Conservation (phyloP, 768 basidiomycete genomes). For the Termitomyces heimii region DNA sequence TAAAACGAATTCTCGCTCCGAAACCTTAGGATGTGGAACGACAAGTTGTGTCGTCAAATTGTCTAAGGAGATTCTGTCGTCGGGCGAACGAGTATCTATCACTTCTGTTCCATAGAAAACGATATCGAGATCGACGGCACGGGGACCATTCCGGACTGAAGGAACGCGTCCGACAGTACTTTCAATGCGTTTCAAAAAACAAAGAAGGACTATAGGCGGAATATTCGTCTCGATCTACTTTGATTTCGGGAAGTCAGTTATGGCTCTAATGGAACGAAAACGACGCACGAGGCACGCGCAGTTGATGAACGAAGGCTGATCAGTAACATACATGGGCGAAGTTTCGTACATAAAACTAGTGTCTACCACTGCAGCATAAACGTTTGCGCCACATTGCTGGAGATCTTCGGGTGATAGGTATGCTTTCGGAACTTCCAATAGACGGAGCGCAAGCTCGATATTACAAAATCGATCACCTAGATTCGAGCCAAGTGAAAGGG, state of each 20-base stretch:
- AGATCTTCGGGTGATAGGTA: conserved; percentile 17
- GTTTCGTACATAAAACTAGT: conserved; percentile 94
- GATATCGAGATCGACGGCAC: conserved; percentile 87
- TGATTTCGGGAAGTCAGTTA: not conserved
- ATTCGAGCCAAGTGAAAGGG: conserved; percentile 86
- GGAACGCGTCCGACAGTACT: conserved; percentile 68
- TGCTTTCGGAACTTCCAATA: conserved; percentile 50
- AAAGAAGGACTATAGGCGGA: conserved; percentile 49
- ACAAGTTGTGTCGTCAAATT: conserved; percentile 65
- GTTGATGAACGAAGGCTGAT: conserved; percentile 87
- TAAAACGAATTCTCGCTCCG: conserved; percentile 90
- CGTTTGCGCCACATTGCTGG: conserved; percentile 12
- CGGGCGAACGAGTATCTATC: conserved; percentile 50
- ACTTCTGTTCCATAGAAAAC: conserved; percentile 60
- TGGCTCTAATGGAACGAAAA: not conserved
- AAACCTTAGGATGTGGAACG: conserved; percentile 77
- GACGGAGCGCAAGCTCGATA: conserved; percentile 69
- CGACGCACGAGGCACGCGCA: conserved; percentile 80
- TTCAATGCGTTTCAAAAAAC: conserved; percentile 71
- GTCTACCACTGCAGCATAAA: conserved; percentile 43
- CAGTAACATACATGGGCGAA: conserved; percentile 90
- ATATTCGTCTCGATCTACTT: conserved; percentile 75
- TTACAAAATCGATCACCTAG: conserved; percentile 82
- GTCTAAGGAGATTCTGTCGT: conserved; percentile 35
- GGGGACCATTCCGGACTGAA: conserved; percentile 78